A percentile compares a stretch with the other conserved stretches of the same genome.
These are phyloP conservation scores for Kalaharituber pfeilii DNA, from an alignment of 2,329 filamentous ascomycete species.

Conservation along the genomic window DNA sequence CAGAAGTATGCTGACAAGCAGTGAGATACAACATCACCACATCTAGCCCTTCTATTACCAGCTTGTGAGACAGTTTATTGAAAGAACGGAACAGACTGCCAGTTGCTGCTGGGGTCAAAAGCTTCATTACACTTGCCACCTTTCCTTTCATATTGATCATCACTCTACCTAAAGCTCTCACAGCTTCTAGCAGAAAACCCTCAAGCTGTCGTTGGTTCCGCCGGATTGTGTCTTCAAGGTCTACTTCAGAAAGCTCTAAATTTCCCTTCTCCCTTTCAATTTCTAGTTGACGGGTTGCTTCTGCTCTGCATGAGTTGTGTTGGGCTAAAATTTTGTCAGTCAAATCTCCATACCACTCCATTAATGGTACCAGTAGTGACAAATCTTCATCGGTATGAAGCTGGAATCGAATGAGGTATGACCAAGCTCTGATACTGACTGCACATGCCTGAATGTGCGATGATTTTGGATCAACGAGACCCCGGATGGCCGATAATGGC, in stretches of 20 bases:
- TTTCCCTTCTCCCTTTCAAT: slow-evolving; percentile 21
- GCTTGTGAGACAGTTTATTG: slow-evolving; percentile 16
- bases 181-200: slow-evolving; percentile 35
- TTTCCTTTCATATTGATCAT: slow-evolving; percentile 29
- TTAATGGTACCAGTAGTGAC: slow-evolving; percentile 35
- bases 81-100: slow-evolving; percentile 12
- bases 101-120: slow-evolving; percentile 9
- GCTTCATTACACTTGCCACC: slow-evolving; percentile 27
- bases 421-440: slow-evolving; percentile 47
- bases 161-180: slow-evolving; percentile 35
- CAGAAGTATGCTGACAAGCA: slow-evolving; percentile 15
- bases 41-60: slow-evolving; percentile 18
- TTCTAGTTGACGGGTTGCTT: slow-evolving; percentile 36
- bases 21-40: slow-evolving; percentile 13
- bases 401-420: slow-evolving; percentile 42
- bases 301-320: slow-evolving; percentile 37
- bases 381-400: slow-evolving; percentile 32
- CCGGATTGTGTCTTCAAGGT: slow-evolving; percentile 26
- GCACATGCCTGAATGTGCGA: slow-evolving; percentile 51
- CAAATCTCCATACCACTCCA: slow-evolving; percentile 40
- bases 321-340: slow-evolving; percentile 42
- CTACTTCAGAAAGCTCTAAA: neutral
- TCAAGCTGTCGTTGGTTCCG: slow-evolving; percentile 42
- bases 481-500: slow-evolving; percentile 38
- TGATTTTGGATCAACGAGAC: slow-evolving; percentile 40